Conservation (phyloP, 257 asterid species). For the Solanum corneliomulleri region DNA sequence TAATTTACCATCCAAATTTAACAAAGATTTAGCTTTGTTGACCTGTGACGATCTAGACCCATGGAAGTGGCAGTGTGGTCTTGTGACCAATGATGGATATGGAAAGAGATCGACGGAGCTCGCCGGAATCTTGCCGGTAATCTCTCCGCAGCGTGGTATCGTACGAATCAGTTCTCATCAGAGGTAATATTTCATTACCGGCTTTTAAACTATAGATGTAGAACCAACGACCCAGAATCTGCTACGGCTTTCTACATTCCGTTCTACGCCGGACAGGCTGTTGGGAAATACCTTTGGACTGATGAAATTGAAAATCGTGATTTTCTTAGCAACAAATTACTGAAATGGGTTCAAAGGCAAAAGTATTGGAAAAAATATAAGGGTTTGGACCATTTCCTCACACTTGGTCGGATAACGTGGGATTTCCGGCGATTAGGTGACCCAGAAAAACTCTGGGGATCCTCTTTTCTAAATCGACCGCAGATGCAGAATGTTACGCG, state of each 20-base stretch:
- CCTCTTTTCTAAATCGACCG: conserved; percentile 58
- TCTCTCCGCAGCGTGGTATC: conserved; percentile 64
- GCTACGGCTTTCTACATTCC: conserved; percentile 95
- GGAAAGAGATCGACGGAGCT: conserved; percentile 43
- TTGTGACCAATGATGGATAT: conserved; percentile 61
- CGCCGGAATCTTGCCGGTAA: conserved; percentile 36
- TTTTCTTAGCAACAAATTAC: conserved; percentile 41
- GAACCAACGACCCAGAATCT: conserved; percentile 50
- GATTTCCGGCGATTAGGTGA: conserved; percentile 66
- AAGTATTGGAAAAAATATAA: conserved; percentile 39
- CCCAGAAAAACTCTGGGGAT: conserved; percentile 58
- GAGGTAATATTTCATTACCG: conserved; percentile 68
- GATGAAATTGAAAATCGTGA: conserved; percentile 50
- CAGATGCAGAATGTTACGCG: conserved; percentile 48
- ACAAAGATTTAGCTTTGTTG: conserved; percentile 35
- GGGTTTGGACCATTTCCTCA: conserved; percentile 75
- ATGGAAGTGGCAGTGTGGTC: conserved; percentile 93
- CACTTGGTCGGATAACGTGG: conserved; percentile 68
- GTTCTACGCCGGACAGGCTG: conserved; percentile 79
- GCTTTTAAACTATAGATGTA: conserved; percentile 48
- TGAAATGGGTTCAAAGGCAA: conserved; percentile 52
- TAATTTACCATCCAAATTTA: conserved; percentile 54
- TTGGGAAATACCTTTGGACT: conserved; percentile 42
- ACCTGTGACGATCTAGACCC: conserved; percentile 63
- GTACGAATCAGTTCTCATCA: conserved; percentile 64